phyloP scores from a whole-genome alignment of 805 yeast species.

The Yarrowia sp. region DNA sequence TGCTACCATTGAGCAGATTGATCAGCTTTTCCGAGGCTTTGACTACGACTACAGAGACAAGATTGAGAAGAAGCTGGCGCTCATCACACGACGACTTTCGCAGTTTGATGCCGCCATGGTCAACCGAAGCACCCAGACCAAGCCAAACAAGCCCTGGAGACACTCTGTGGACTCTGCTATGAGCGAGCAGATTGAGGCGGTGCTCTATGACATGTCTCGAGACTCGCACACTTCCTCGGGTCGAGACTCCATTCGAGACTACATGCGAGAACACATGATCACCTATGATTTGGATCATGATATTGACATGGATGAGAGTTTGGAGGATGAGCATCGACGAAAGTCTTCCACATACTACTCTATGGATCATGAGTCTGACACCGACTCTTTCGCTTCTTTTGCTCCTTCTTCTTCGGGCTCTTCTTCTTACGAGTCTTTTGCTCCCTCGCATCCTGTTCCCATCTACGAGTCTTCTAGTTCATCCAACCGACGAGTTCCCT shows the following conservation, averaged over 20 bases:
- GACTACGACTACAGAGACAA: conserved; percentile 25
- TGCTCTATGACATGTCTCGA: not conserved
- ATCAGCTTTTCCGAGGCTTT: conserved; percentile 7
- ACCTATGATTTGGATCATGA: not conserved
- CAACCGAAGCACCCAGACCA: conserved; percentile 5
- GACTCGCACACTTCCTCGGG: not conserved
- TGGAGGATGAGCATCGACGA: not conserved
- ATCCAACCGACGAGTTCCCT: not conserved
- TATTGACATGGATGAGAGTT: not conserved
- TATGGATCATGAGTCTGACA: not conserved
- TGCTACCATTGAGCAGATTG: conserved; percentile 11
- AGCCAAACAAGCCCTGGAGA: not conserved
- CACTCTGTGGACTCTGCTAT: conserved; percentile 7
- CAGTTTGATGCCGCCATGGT: conserved; percentile 19
- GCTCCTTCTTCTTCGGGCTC: conserved; percentile 14
- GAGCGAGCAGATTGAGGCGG: conserved; percentile 18
- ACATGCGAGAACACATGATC: not conserved
- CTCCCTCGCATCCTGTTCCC: conserved; percentile 18
- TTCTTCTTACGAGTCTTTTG: conserved; percentile 20
- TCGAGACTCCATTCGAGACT: not conserved
- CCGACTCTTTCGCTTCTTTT: conserved; percentile 5
- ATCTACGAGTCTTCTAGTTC: conserved; percentile 2
- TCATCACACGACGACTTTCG: not conserved
- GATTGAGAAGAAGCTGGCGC: conserved; percentile 24
- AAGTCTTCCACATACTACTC: conserved; percentile 1